Percentiles rank a stretch among this genome's conserved stretches.
phyloP scores from a whole-genome alignment of 2,329 filamentous ascomycete genomes.

The Scedosporium minutisporum region DNA sequence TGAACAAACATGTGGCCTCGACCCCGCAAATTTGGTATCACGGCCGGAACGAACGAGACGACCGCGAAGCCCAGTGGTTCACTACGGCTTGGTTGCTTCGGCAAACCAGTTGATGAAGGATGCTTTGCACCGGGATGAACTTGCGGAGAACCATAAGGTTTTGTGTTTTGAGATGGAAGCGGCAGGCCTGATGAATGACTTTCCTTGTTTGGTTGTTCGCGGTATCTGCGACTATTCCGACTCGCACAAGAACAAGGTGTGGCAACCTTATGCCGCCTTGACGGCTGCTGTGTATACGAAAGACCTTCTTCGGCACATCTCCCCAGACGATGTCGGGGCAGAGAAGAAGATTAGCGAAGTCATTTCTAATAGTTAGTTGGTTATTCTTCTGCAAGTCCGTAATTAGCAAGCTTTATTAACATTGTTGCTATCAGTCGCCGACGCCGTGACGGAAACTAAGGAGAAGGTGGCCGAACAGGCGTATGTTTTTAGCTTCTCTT shows the following conservation, averaged over 20 bases:
- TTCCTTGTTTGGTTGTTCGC: constrained; percentile 22
- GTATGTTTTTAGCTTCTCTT: no score
- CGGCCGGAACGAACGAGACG: no score
- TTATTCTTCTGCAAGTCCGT: background rate
- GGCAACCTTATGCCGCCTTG: constrained; percentile 21
- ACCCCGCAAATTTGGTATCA: no score
- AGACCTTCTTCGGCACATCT: constrained; percentile 13
- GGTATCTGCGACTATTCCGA: constrained; percentile 27
- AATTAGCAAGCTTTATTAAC: background rate
- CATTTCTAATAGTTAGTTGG: background rate
- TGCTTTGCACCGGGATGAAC: no score
- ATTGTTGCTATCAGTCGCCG: no score
- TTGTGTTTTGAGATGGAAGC: constrained; percentile 22
- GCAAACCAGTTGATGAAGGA: no score
- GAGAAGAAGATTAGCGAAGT: constrained; percentile 10
- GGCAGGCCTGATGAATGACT: constrained; percentile 18
- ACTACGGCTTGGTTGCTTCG: no score
- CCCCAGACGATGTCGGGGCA: constrained; percentile 9
- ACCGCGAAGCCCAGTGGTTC: no score
- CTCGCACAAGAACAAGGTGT: constrained; percentile 20
- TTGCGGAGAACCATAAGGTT: no score
- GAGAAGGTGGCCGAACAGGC: no score
- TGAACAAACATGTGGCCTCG: no score
- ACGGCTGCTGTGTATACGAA: constrained; percentile 20
- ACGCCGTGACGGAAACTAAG: no score